Evolutionary conservation across 306 rosid species (phyloP).

Genomic region (Quercus alba): DNA sequence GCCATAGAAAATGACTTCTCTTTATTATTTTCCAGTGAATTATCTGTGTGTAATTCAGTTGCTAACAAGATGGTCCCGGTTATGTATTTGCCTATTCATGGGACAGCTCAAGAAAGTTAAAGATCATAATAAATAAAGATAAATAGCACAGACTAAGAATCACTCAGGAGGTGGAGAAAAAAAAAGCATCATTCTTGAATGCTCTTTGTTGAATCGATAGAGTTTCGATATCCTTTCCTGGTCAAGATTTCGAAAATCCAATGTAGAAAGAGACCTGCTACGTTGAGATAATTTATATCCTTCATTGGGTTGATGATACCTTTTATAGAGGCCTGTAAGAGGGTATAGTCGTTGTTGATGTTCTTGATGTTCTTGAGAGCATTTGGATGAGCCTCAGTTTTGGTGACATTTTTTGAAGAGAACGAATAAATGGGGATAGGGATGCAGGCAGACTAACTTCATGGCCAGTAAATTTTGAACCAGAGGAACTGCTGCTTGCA

Average conservation of each 20-base stretch:
- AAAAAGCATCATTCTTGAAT: not conserved
- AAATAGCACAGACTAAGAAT: not conserved
- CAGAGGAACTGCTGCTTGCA: constrained; percentile 42
- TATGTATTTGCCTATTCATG: constrained; percentile 20
- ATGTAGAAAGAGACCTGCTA: constrained; percentile 50
- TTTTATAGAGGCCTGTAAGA: constrained; percentile 56
- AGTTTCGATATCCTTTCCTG: constrained; percentile 29
- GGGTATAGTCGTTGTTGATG: constrained; percentile 44
- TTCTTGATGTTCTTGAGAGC: constrained; percentile 67
- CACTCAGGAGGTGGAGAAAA: not conserved
- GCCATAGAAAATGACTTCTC: not conserved
- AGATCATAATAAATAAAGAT: not conserved
- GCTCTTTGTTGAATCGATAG: constrained; percentile 26
- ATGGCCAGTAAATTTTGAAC: constrained; percentile 25
- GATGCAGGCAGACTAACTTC: constrained; percentile 35
- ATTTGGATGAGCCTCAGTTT: constrained; percentile 69
- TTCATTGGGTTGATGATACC: constrained; percentile 49
- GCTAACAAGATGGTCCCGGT: constrained; percentile 12
- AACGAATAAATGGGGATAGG: constrained; percentile 48
- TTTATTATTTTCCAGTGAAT: not conserved
- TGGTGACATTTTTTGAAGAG: constrained; percentile 34
- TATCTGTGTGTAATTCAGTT: not conserved
- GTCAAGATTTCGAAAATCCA: constrained; percentile 49
- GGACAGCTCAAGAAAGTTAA: constrained; percentile 2
- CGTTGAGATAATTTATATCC: constrained; percentile 35